phyloP scores from a whole-genome alignment of 495 filamentous ascomycete genomes.

The Chaetomidium leptoderma region DNA sequence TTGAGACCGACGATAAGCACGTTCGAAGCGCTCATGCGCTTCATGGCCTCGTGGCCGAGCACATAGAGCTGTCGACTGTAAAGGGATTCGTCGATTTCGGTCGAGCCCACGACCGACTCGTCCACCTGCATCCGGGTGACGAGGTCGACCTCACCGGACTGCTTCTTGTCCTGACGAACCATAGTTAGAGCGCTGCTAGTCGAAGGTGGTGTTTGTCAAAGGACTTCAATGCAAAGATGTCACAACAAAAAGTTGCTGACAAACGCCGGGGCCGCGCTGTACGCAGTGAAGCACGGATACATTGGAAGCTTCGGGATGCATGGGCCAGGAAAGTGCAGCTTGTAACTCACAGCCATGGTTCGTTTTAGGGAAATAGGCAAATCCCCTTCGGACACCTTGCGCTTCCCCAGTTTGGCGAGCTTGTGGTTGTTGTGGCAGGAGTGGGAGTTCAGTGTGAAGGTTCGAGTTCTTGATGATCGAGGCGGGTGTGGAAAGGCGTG shows the following conservation, averaged over 20 bases:
- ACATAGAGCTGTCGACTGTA: constrained; percentile 99
- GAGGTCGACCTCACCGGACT: constrained; percentile 51
- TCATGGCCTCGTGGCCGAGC: constrained; percentile 98
- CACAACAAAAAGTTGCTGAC: background rate
- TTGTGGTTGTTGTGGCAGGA: constrained; percentile 1
- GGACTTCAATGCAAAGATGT: background rate
- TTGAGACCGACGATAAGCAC: constrained; percentile 88
- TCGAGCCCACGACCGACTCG: constrained; percentile 47
- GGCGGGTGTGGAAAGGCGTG: background rate
- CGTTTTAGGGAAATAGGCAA: constrained; percentile 69
- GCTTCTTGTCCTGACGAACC: constrained; percentile 35
- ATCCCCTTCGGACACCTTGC: constrained; percentile 76
- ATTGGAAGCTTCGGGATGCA: background rate
- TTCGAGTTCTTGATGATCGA: background rate
- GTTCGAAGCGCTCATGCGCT: constrained; percentile 95
- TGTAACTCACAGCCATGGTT: constrained; percentile 70
- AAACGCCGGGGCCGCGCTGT: background rate
- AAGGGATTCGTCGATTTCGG: constrained; percentile 91
- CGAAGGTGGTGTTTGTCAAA: background rate
- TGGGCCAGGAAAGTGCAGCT: background rate
- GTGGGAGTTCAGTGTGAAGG: background rate
- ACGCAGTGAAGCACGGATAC: background rate
- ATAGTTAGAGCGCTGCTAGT: constrained; percentile 1
- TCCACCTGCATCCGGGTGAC: constrained; percentile 84
- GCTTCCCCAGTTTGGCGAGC: constrained; percentile 64